phyloP scores from a whole-genome alignment of 805 yeast genomes.

The Nakazawaea laoshanensis region DNA sequence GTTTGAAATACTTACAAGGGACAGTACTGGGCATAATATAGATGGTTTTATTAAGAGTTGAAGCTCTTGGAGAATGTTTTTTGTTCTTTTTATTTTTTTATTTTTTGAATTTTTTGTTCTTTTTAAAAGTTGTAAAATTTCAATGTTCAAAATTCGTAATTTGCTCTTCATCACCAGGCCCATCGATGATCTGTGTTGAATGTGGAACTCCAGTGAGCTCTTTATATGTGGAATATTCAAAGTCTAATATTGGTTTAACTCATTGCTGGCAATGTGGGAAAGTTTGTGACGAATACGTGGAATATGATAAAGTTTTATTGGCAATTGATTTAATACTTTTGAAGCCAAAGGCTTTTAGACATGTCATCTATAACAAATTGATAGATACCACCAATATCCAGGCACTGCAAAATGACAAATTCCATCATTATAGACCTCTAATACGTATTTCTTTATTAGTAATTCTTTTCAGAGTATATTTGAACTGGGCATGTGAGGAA shows the following conservation, averaged over 20 bases:
- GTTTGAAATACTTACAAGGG: conserved; percentile 36
- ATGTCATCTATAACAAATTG: conserved; percentile 68
- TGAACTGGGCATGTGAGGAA: conserved; percentile 90
- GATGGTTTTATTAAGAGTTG: not conserved
- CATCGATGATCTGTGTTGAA: conserved; percentile 78
- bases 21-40: conserved; percentile 17
- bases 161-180: not conserved
- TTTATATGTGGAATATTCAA: conserved; percentile 65
- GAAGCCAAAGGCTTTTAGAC: conserved; percentile 84
- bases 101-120: not conserved
- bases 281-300: conserved; percentile 86
- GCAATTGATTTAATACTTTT: conserved; percentile 77
- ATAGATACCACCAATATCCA: conserved; percentile 15
- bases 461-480: conserved; percentile 77
- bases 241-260: conserved; percentile 71
- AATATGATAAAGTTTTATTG: conserved; percentile 75
- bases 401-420: no score
- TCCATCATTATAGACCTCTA: not conserved
- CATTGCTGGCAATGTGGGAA: conserved; percentile 64
- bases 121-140: not conserved
- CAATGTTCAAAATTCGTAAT: no score
- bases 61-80: not conserved
- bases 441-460: conserved; percentile 52
- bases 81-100: not conserved
- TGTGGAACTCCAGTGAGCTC: conserved; percentile 62